phyloP scores from a whole-genome alignment of 495 filamentous ascomycete genomes.

The Ascodesmis nigricans region DNA sequence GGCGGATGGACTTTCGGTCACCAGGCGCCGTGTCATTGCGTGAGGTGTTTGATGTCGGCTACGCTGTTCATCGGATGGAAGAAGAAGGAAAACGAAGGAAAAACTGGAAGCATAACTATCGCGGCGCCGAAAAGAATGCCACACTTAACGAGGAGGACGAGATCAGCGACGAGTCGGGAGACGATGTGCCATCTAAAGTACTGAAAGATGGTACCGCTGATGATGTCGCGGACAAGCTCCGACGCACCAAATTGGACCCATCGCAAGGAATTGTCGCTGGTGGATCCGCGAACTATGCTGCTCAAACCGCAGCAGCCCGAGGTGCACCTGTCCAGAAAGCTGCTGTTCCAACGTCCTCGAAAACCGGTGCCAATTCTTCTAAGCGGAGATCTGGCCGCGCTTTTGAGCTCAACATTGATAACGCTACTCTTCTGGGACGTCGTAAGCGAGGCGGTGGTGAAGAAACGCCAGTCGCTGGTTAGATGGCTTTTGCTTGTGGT shows the following conservation, averaged over 20 bases:
- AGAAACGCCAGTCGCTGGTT: conserved; percentile 5
- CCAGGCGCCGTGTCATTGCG: conserved; percentile 86
- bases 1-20: conserved; percentile 80
- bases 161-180: conserved; percentile 30
- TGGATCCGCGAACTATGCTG: conserved; percentile 25
- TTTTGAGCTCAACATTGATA: conserved; percentile 80
- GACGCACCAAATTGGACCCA: conserved; percentile 48
- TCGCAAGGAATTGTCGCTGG: background rate
- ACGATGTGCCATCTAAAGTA: conserved; percentile 36
- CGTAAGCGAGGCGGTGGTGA: conserved; percentile 26
- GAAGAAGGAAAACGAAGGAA: conserved; percentile 85
- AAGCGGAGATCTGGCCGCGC: conserved; percentile 40
- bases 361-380: conserved; percentile 44
- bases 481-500: too few relatives aligned
- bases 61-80: conserved; percentile 88
- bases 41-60: conserved; percentile 92
- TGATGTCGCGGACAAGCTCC: conserved; percentile 58
- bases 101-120: conserved; percentile 44
- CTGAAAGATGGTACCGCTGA: conserved; percentile 37
- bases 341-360: conserved; percentile 63
- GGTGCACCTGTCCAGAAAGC: conserved; percentile 24
- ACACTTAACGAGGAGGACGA: conserved; percentile 42
- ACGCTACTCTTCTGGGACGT: conserved; percentile 66
- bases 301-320: conserved; percentile 28
- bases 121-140: conserved; percentile 35